A percentile compares a stretch with the other conserved stretches of the same genome.
Evolutionary conservation across 768 basidiomycete genomes (phyloP).

Genomic region (Xerocomellus amylosporus): DNA sequence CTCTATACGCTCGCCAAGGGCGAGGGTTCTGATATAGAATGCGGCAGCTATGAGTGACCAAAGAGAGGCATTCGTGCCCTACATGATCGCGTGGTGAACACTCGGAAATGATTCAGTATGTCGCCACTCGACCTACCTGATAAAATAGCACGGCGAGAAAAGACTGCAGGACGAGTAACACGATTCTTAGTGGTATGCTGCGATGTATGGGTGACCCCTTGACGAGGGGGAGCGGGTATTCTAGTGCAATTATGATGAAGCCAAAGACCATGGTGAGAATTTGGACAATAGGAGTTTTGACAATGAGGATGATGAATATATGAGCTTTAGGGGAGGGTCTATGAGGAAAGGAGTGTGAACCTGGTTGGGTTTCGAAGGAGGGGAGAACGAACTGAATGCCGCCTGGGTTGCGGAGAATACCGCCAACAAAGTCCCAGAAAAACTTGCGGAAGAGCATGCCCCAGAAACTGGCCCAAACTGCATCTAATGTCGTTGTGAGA

Average conservation of each 20-base stretch:
- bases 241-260: constrained; percentile 58
- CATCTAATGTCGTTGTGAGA: constrained; percentile 44
- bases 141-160: constrained; percentile 68
- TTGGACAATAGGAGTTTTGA: constrained; percentile 75
- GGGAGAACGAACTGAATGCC: constrained; percentile 63
- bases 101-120: not conserved
- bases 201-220: constrained; percentile 60
- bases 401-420: constrained; percentile 72
- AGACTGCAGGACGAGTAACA: constrained; percentile 61
- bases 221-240: constrained; percentile 63
- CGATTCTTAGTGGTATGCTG: constrained; percentile 59
- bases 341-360: constrained; percentile 1
- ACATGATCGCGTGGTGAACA: constrained; percentile 3
- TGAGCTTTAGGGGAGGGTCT: constrained; percentile 61
- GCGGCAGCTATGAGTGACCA: constrained; percentile 72
- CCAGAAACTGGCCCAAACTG: constrained; percentile 78
- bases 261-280: constrained; percentile 62
- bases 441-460: constrained; percentile 87
- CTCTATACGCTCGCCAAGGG: constrained; percentile 66
- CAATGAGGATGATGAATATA: constrained; percentile 70
- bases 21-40: constrained; percentile 65
- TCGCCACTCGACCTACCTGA: constrained; percentile 51
- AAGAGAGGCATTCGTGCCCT: constrained; percentile 83
- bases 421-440: constrained; percentile 95
- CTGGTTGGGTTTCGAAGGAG: not conserved